A percentile compares a stretch with the other conserved stretches of the same genome.
Evolutionary conservation across 768 basidiomycete genomes (phyloP).

Genomic region (Auriculariales sp.): DNA sequence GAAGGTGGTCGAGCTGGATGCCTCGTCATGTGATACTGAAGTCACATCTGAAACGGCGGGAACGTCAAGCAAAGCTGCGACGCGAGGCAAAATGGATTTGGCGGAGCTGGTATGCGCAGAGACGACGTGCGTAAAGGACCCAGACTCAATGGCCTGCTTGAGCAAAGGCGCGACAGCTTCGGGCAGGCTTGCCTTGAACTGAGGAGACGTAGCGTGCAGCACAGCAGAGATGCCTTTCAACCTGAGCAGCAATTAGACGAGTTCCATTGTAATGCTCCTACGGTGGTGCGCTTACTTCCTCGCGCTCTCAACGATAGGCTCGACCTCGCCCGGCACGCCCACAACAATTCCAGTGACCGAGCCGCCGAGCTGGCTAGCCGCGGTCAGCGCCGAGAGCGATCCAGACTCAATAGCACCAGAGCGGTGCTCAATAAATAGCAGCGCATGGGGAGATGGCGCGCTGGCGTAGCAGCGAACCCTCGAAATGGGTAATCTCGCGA

Average conservation of each 20-base stretch:
- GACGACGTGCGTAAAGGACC: conserved; percentile 78
- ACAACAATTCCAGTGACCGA: conserved; percentile 68
- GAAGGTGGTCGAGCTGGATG: conserved; percentile 68
- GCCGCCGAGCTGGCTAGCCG: conserved; percentile 75
- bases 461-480: conserved; percentile 35
- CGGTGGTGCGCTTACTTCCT: conserved; percentile 55
- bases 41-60: conserved; percentile 88
- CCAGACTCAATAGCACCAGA: conserved; percentile 69
- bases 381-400: conserved; percentile 82
- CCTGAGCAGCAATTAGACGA: conserved; percentile 22
- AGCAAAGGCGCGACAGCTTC: conserved; percentile 76
- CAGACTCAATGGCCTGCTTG: conserved; percentile 51
- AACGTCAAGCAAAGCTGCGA: conserved; percentile 77
- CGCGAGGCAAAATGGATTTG: conserved; percentile 85
- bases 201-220: conserved; percentile 53
- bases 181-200: conserved; percentile 55
- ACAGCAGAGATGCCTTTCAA: conserved; percentile 52
- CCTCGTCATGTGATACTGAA: conserved; percentile 55
- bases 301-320: conserved; percentile 50
- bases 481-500: neutral
- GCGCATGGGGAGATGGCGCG: conserved; percentile 47
- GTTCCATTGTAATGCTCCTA: conserved; percentile 5
- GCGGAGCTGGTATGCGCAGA: conserved; percentile 85
- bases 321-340: conserved; percentile 54
- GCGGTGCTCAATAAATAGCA: conserved; percentile 84